phyloP scores from a whole-genome alignment of 1,284 basidiomycete genomes.

The Rhodotorula sp. region DNA sequence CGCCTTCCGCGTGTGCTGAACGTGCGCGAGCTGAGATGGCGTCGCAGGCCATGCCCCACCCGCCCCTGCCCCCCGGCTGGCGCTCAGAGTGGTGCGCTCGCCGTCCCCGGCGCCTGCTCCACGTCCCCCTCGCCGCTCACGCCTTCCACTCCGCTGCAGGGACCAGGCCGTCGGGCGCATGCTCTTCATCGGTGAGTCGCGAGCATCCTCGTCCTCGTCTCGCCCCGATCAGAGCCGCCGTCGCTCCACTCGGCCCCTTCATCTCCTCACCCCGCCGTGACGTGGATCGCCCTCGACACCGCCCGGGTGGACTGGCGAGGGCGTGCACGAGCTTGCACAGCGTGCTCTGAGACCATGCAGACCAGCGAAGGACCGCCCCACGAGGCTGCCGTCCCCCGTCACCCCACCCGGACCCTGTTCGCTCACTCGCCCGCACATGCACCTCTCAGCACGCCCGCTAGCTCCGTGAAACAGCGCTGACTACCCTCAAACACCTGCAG shows the following conservation, averaged over 20 bases:
- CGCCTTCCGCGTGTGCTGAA: background rate
- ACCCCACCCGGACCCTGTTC: too few relatives aligned
- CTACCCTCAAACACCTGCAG: slow-evolving; percentile 21
- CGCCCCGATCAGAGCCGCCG: background rate
- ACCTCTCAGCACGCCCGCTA: background rate
- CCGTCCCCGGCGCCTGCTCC: background rate
- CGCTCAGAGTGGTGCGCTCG: slow-evolving; percentile 37
- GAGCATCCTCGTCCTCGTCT: background rate
- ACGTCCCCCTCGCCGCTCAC: background rate
- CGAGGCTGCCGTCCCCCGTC: too few relatives aligned
- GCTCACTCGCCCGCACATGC: background rate
- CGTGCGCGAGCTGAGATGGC: slow-evolving; percentile 6
- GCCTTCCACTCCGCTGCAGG: slow-evolving; percentile 3
- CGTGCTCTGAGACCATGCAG: too few relatives aligned
- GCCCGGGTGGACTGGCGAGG: too few relatives aligned
- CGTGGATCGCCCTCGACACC: too few relatives aligned
- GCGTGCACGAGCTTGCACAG: too few relatives aligned
- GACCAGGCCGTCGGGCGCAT: slow-evolving; percentile 25
- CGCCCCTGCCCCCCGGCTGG: slow-evolving; percentile 38
- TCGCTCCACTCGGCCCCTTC: too few relatives aligned
- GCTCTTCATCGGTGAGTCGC: slow-evolving; percentile 27
- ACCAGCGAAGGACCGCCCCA: too few relatives aligned
- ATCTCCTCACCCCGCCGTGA: background rate
- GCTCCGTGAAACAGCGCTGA: background rate
- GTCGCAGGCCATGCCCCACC: slow-evolving; percentile 34